phyloP scores from a whole-genome alignment of 805 yeast species.

The Wickerhamiella australiensis region DNA sequence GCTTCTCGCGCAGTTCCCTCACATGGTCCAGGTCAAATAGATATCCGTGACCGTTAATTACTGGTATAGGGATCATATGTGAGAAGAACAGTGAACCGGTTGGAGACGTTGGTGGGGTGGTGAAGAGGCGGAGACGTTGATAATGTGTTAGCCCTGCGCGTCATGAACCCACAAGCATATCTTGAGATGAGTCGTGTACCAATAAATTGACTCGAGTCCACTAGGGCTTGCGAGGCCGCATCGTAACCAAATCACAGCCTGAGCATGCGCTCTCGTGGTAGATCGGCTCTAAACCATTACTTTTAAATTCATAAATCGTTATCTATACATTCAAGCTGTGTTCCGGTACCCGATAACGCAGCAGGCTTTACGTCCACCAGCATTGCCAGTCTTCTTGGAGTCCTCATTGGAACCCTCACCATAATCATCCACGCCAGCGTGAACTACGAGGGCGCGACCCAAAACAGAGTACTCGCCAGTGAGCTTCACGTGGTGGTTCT shows the following conservation, averaged over 20 bases:
- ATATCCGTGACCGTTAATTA: slow-evolving; percentile 37
- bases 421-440: slow-evolving; percentile 76
- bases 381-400: slow-evolving; percentile 84
- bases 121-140: neutral
- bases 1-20: slow-evolving; percentile 38
- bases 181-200: too few relatives aligned
- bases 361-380: slow-evolving; percentile 92
- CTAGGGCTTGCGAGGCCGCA: too few relatives aligned
- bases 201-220: too few relatives aligned
- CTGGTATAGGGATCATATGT: slow-evolving; percentile 27
- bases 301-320: neutral
- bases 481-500: slow-evolving; percentile 54
- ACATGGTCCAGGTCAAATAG: slow-evolving; percentile 49
- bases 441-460: slow-evolving; percentile 85
- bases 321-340: neutral
- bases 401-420: slow-evolving; percentile 85
- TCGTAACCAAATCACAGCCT: too few relatives aligned
- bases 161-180: too few relatives aligned
- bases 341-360: slow-evolving; percentile 39
- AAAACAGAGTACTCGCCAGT: slow-evolving; percentile 61
- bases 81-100: neutral
- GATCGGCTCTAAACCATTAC: too few relatives aligned
- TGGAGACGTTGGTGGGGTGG: neutral
- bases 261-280: too few relatives aligned
- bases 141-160: too few relatives aligned